Evolutionary conservation across 768 basidiomycete species (phyloP).

Genomic region (Lyophyllum semitale): DNA sequence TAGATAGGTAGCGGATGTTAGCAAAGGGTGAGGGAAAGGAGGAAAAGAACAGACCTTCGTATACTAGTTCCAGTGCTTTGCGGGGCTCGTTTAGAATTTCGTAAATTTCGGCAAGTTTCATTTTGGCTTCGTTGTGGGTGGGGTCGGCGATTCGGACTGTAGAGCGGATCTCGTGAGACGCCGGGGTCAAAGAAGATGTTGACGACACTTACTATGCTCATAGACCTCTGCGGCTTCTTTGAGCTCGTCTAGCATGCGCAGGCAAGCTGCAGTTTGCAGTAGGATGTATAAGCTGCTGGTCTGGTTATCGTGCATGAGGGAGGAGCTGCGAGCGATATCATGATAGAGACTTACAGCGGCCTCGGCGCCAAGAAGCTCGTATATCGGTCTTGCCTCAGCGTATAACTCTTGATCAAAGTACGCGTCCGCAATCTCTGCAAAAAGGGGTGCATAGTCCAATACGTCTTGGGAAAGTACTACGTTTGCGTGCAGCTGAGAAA

Average conservation of each 20-base stretch:
- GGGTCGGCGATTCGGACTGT: constrained; percentile 78
- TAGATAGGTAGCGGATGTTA: constrained; percentile 17
- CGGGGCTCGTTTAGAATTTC: constrained; percentile 81
- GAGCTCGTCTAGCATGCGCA: constrained; percentile 73
- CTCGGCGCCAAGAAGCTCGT: constrained; percentile 75
- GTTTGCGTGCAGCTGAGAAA: constrained; percentile 69
- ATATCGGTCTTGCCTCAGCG: constrained; percentile 78
- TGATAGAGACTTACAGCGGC: constrained; percentile 54
- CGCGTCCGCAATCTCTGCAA: constrained; percentile 83
- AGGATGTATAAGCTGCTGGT: constrained; percentile 74
- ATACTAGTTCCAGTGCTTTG: constrained; percentile 82
- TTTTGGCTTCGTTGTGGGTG: constrained; percentile 77
- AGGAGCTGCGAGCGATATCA: not conserved
- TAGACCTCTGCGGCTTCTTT: constrained; percentile 83
- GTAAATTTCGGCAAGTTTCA: constrained; percentile 88
- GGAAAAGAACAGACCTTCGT: constrained; percentile 59
- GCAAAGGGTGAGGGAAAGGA: not conserved
- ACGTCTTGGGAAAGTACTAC: constrained; percentile 73
- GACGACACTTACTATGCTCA: constrained; percentile 60
- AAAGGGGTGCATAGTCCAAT: constrained; percentile 75
- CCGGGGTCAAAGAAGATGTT: not conserved
- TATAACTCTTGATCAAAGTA: constrained; percentile 78
- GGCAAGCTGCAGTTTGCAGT: constrained; percentile 79
- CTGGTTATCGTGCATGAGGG: constrained; percentile 33
- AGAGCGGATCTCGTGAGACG: not conserved